phyloP scores from a whole-genome alignment of 768 basidiomycete genomes.

The Clathrus columnatus region DNA sequence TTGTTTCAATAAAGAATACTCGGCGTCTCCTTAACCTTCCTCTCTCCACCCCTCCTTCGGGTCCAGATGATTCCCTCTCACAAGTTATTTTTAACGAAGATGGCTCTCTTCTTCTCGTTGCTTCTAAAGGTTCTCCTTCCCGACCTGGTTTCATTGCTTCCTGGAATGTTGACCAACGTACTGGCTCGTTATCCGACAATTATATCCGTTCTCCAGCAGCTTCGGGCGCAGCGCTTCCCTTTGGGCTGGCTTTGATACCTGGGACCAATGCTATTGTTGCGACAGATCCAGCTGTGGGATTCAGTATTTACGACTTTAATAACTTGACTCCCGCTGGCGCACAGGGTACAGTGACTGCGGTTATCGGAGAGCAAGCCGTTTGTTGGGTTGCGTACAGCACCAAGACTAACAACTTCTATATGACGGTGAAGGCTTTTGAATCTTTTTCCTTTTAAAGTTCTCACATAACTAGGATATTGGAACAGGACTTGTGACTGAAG shows the following conservation, averaged over 20 bases:
- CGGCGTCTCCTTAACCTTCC: constrained; percentile 36
- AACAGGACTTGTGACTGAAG: constrained; percentile 33
- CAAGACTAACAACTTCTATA: constrained; percentile 25
- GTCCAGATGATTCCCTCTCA: constrained; percentile 36
- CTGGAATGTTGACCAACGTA: constrained; percentile 35
- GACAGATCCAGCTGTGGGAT: constrained; percentile 23
- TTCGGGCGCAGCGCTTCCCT: constrained; percentile 37
- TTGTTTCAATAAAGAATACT: constrained; percentile 32
- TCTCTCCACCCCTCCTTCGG: constrained; percentile 43
- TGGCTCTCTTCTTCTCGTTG: constrained; percentile 34
- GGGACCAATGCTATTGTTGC: constrained; percentile 23
- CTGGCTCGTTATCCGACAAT: constrained; percentile 34
- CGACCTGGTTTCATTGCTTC: constrained; percentile 42
- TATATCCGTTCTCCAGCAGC: constrained; percentile 30
- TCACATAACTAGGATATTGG: constrained; percentile 5
- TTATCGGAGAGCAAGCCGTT: constrained; percentile 22
- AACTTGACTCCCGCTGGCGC: constrained; percentile 14
- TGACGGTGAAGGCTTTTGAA: constrained; percentile 13
- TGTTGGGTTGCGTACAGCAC: constrained; percentile 24
- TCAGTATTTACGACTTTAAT: constrained; percentile 23
- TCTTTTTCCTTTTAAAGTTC: background rate
- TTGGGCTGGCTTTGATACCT: constrained; percentile 33
- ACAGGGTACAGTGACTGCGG: constrained; percentile 14
- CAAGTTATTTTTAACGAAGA: constrained; percentile 42
- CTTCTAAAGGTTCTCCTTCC: constrained; percentile 41